Conservation (phyloP, 805 yeast genomes). For the Kuraishia molischiana region DNA sequence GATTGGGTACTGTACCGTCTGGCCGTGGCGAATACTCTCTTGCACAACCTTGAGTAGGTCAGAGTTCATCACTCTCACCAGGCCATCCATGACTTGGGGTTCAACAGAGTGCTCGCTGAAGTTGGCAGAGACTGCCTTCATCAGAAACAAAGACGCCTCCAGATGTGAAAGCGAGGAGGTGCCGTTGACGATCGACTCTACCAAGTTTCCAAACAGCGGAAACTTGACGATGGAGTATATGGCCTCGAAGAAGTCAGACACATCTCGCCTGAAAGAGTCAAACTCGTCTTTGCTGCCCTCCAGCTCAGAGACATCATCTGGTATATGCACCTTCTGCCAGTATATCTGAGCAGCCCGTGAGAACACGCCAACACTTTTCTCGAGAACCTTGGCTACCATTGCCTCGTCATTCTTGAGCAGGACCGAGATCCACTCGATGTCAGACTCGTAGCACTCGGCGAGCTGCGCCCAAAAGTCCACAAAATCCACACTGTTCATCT, state of each 20-base stretch:
- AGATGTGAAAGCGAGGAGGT: slow-evolving; percentile 26
- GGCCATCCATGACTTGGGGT: slow-evolving; percentile 9
- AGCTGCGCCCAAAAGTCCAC: slow-evolving; percentile 64
- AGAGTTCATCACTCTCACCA: slow-evolving; percentile 19
- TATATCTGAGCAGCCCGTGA: slow-evolving; percentile 48
- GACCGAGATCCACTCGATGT: slow-evolving; percentile 25
- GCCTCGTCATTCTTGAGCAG: slow-evolving; percentile 24
- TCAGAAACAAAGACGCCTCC: slow-evolving; percentile 54
- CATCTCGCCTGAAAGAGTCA: slow-evolving; percentile 57
- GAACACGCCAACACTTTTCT: slow-evolving; percentile 30
- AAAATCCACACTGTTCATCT: slow-evolving; percentile 42
- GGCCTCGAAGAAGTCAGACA: slow-evolving; percentile 68
- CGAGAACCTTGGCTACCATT: slow-evolving; percentile 14
- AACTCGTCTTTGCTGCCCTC: slow-evolving; percentile 43
- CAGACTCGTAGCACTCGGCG: slow-evolving; percentile 45
- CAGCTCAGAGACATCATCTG: slow-evolving; percentile 22
- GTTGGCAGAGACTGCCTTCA: slow-evolving; percentile 47
- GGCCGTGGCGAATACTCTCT: neutral
- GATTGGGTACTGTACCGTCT: slow-evolving; percentile 17
- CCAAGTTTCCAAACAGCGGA: slow-evolving; percentile 35
- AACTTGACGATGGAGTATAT: slow-evolving; percentile 57
- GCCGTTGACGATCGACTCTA: slow-evolving; percentile 18
- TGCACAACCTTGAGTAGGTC: slow-evolving; percentile 8
- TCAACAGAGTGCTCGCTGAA: slow-evolving; percentile 26
- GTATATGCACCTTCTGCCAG: slow-evolving; percentile 55